These are phyloP conservation scores for Ganoderma multipileum DNA, from an alignment of 1,284 basidiomycete genomes.

Conservation along the genomic window DNA sequence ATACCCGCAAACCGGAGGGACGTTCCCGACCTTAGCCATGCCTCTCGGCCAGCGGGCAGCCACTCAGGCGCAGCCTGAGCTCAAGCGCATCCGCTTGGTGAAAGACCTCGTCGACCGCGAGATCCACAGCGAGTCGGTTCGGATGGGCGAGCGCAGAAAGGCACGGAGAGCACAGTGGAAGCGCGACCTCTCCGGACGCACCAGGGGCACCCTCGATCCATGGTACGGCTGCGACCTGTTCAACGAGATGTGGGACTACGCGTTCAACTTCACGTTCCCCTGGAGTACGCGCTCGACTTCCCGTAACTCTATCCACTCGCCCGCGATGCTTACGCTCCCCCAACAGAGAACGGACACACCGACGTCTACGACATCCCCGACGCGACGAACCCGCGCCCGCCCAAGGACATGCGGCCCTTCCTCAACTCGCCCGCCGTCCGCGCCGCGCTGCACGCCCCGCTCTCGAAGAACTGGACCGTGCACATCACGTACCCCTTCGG, in stretches of 20 bases:
- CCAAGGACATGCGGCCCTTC: slow-evolving; percentile 58
- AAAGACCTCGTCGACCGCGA: slow-evolving; percentile 16
- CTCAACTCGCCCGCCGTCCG: slow-evolving; percentile 64
- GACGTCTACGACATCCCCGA: slow-evolving; percentile 60
- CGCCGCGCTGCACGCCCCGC: slow-evolving; percentile 69
- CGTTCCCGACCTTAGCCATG: slow-evolving; percentile 50
- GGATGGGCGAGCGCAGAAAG: slow-evolving; percentile 24
- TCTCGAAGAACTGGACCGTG: slow-evolving; percentile 59
- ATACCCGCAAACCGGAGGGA: slow-evolving; percentile 63
- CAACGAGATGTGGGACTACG: slow-evolving; percentile 43
- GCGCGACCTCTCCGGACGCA: slow-evolving; percentile 35
- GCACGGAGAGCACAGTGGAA: slow-evolving; percentile 29
- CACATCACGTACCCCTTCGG: slow-evolving; percentile 60
- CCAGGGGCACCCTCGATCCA: slow-evolving; percentile 41
- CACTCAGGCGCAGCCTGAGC: neutral
- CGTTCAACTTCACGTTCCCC: slow-evolving; percentile 52
- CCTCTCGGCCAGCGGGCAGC: neutral
- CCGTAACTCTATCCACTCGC: neutral
- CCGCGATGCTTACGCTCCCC: neutral
- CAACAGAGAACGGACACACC: slow-evolving; percentile 31
- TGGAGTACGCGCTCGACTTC: slow-evolving; percentile 62
- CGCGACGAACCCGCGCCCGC: slow-evolving; percentile 55
- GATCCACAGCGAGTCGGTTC: slow-evolving; percentile 12
- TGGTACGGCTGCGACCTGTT: slow-evolving; percentile 43
- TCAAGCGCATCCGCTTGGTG: slow-evolving; percentile 19